Conservation (phyloP, 108 stramenopile species). For the Fragilaria crotonensis region DNA sequence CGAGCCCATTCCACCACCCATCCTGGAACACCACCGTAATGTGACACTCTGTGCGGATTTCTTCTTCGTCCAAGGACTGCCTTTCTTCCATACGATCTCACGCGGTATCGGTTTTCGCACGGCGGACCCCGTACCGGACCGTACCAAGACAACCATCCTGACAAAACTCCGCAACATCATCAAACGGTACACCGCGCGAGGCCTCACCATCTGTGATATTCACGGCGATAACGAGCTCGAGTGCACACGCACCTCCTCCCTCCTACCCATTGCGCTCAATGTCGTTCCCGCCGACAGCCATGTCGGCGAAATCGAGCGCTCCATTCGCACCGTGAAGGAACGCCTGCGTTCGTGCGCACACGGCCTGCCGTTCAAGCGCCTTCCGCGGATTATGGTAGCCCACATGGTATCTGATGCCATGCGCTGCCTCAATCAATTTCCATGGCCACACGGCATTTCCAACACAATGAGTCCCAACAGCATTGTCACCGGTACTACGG, state of each 20-base stretch:
- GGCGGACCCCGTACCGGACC: neutral
- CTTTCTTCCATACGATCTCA: slow-evolving; percentile 29
- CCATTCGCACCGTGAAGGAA: slow-evolving; percentile 25
- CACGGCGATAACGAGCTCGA: slow-evolving; percentile 30
- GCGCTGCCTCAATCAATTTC: slow-evolving; percentile 12
- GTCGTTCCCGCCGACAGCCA: slow-evolving; percentile 26
- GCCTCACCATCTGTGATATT: slow-evolving; percentile 14
- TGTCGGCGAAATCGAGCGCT: slow-evolving; percentile 39
- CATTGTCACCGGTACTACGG: neutral
- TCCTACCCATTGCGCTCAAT: slow-evolving; percentile 11
- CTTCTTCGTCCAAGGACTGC: slow-evolving; percentile 10
- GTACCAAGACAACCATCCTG: neutral
- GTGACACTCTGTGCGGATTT: slow-evolving; percentile 18
- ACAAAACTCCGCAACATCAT: slow-evolving; percentile 1
- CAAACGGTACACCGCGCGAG: slow-evolving; percentile 16
- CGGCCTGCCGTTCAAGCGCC: slow-evolving; percentile 23
- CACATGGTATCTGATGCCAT: slow-evolving; percentile 7
- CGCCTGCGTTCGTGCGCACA: slow-evolving; percentile 11
- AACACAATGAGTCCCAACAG: neutral
- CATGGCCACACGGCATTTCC: neutral
- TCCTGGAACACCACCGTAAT: slow-evolving; percentile 13
- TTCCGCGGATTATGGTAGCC: slow-evolving; percentile 17
- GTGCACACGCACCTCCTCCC: slow-evolving; percentile 7
- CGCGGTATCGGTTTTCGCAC: slow-evolving; percentile 22
- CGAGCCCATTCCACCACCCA: slow-evolving; percentile 12